phyloP scores from a whole-genome alignment of 2,329 filamentous ascomycete genomes.

The Coniochaeta sp. region DNA sequence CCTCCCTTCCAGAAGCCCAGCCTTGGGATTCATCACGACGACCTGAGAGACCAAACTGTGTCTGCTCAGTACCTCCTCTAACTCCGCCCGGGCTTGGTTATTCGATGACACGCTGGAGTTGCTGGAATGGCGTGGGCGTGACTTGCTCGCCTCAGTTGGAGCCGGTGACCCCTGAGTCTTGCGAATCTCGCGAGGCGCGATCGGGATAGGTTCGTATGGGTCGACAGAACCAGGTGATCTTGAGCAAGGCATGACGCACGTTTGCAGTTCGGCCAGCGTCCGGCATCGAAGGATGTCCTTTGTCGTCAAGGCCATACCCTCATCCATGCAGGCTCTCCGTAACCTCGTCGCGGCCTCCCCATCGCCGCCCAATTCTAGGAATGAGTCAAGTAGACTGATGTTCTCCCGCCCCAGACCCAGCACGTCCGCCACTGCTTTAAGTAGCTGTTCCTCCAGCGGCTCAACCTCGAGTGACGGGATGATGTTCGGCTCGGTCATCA shows the following conservation, averaged over 20 bases:
- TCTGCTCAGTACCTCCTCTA: slow-evolving; percentile 31
- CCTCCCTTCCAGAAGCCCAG: slow-evolving; percentile 43
- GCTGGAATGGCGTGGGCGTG: slow-evolving; percentile 16
- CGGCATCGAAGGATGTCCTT: slow-evolving; percentile 35
- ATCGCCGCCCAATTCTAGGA: slow-evolving; percentile 35
- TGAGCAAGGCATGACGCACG: slow-evolving; percentile 26
- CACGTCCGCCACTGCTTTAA: slow-evolving; percentile 22
- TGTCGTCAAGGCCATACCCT: slow-evolving; percentile 26
- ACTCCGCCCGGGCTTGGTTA: slow-evolving; percentile 14
- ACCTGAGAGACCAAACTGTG: slow-evolving; percentile 32
- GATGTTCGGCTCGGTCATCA: not conserved
- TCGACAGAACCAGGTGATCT: slow-evolving; percentile 8
- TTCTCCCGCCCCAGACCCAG: slow-evolving; percentile 23
- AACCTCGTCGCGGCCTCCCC: slow-evolving; percentile 25
- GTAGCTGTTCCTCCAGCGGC: slow-evolving; percentile 6
- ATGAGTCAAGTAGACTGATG: slow-evolving; percentile 33
- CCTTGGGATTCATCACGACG: slow-evolving; percentile 37
- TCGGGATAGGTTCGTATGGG: slow-evolving; percentile 13
- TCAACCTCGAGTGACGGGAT: too few species aligned
- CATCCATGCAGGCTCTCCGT: slow-evolving; percentile 24
- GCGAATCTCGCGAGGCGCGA: slow-evolving; percentile 18
- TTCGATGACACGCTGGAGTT: slow-evolving; percentile 12
- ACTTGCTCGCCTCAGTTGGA: slow-evolving; percentile 4
- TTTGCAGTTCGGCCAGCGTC: slow-evolving; percentile 38
- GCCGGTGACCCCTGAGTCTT: slow-evolving; percentile 13